These are phyloP conservation scores for Tricholoma bakamatsutake DNA, from an alignment of 768 basidiomycete species.

Conservation along the genomic window DNA sequence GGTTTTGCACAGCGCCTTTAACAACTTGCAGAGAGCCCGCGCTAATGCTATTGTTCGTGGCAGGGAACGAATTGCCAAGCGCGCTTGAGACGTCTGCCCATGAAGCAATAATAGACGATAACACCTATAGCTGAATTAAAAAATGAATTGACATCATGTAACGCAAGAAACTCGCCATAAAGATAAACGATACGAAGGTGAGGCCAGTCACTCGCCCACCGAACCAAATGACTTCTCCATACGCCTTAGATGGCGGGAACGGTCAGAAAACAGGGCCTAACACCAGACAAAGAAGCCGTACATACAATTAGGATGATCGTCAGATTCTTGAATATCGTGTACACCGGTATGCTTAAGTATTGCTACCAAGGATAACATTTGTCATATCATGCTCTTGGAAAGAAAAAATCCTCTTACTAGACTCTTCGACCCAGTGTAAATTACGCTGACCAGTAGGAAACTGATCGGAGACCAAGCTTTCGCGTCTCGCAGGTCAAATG, in stretches of 20 bases:
- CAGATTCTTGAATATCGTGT: slow-evolving; percentile 99
- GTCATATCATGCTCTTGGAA: neutral
- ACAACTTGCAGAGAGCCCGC: slow-evolving; percentile 33
- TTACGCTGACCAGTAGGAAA: slow-evolving; percentile 85
- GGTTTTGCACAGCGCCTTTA: slow-evolving; percentile 37
- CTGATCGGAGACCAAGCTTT: slow-evolving; percentile 95
- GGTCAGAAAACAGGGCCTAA: neutral
- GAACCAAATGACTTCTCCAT: slow-evolving; percentile 97
- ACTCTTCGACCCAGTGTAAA: slow-evolving; percentile 97
- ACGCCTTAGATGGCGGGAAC: slow-evolving; percentile 51
- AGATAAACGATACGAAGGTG: slow-evolving; percentile 82
- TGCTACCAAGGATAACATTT: slow-evolving; percentile 51
- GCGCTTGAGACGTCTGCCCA: slow-evolving; percentile 75
- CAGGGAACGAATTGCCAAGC: slow-evolving; percentile 30
- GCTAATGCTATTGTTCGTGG: slow-evolving; percentile 27
- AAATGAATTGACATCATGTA: neutral
- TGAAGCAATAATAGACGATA: slow-evolving; percentile 96
- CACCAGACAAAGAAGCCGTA: slow-evolving; percentile 8
- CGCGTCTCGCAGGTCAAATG: slow-evolving; percentile 78
- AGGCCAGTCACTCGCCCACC: slow-evolving; percentile 83
- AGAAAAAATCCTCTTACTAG: slow-evolving; percentile 52
- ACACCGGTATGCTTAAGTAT: slow-evolving; percentile 94
- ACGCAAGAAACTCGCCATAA: slow-evolving; percentile 62
- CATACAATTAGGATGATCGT: slow-evolving; percentile 97
- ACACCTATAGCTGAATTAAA: slow-evolving; percentile 43